These are phyloP conservation scores for Moricandia moricandioides DNA, from an alignment of 345 rosid genomes.

Conservation along the genomic window DNA sequence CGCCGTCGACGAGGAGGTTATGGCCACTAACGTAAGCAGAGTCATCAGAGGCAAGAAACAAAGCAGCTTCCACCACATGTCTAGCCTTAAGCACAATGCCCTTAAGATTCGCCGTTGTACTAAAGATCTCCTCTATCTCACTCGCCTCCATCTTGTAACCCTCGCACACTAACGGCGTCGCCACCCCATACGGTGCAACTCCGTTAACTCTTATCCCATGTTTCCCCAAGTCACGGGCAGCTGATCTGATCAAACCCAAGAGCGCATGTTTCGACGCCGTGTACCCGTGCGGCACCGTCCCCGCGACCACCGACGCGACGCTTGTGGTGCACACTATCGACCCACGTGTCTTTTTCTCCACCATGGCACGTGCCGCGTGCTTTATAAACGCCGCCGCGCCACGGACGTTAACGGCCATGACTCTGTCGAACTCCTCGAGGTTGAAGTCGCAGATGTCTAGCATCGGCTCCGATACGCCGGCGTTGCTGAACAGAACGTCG, in stretches of 20 bases:
- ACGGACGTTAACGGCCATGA: conserved; percentile 58
- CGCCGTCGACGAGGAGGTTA: background rate
- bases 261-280: conserved; percentile 65
- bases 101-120: background rate
- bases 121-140: conserved; percentile 41
- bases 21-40: background rate
- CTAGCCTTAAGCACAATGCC: background rate
- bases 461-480: conserved; percentile 15
- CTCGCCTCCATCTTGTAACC: conserved; percentile 39
- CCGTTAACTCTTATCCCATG: conserved; percentile 74
- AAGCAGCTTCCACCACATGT: background rate
- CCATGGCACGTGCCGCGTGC: conserved; percentile 68
- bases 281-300: conserved; percentile 50
- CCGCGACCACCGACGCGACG: conserved; percentile 47
- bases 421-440: conserved; percentile 45
- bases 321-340: conserved; percentile 69
- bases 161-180: conserved; percentile 54
- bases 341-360: conserved; percentile 45
- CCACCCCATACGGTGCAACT: conserved; percentile 65
- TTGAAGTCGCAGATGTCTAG: conserved; percentile 47
- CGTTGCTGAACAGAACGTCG: conserved; percentile 65
- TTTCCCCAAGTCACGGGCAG: conserved; percentile 70
- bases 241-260: conserved; percentile 56
- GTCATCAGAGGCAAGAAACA: background rate
- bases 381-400: conserved; percentile 68